These are phyloP conservation scores for Candolleomyces efflorescens DNA, from an alignment of 768 basidiomycete genomes.

Conservation along the genomic window DNA sequence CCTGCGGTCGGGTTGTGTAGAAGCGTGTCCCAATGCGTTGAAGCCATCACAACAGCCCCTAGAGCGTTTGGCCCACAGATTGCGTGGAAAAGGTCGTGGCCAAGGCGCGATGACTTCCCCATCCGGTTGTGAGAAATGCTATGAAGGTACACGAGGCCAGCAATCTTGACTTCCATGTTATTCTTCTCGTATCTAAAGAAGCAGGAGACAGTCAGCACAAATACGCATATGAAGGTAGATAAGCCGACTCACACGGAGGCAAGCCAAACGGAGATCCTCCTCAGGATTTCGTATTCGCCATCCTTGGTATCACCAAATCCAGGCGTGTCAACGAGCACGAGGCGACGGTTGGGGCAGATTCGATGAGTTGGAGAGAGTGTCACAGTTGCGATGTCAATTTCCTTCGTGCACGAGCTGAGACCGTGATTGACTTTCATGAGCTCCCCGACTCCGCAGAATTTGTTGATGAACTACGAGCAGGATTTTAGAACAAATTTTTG, in stretches of 20 bases:
- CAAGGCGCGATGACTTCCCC: constrained; percentile 4
- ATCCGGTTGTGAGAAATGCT: constrained; percentile 11
- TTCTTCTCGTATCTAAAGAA: constrained; percentile 4
- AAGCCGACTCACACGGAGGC: constrained; percentile 9
- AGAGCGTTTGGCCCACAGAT: constrained; percentile 9
- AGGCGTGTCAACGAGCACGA: constrained; percentile 24
- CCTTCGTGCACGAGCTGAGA: neutral
- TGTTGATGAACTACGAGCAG: neutral
- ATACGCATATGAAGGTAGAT: neutral
- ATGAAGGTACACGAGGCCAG: constrained; percentile 12
- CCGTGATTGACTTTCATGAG: neutral
- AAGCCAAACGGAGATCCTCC: constrained; percentile 20
- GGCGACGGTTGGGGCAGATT: neutral
- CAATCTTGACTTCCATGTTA: constrained; percentile 5
- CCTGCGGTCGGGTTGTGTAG: neutral
- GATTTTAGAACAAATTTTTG: neutral
- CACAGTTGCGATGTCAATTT: neutral
- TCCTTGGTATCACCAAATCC: constrained; percentile 22
- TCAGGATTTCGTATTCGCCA: constrained; percentile 19
- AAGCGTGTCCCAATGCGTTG: constrained; percentile 10
- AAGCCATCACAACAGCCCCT: constrained; percentile 9
- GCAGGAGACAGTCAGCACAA: neutral
- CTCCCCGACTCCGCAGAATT: no score
- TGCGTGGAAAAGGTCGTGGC: constrained; percentile 9
- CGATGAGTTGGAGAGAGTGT: neutral